These are phyloP conservation scores for Meira miltonrushii DNA, from an alignment of 1,284 basidiomycete species.

Conservation along the genomic window DNA sequence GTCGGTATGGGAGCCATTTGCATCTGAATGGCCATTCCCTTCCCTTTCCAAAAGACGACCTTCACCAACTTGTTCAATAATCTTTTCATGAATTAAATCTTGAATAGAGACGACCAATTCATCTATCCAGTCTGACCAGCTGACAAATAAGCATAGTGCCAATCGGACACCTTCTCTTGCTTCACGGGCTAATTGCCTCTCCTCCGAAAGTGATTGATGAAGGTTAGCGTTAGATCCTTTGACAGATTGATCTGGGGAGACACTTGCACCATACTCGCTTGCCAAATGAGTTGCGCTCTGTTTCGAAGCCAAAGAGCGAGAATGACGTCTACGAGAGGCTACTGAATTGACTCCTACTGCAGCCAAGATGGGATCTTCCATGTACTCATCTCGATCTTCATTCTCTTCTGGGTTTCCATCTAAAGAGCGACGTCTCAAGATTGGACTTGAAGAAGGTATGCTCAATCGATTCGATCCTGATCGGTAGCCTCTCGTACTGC, in stretches of 20 bases:
- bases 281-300: too few relatives aligned
- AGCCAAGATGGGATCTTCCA: constrained; percentile 5
- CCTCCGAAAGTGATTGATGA: not conserved
- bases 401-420: not conserved
- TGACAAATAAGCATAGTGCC: not conserved
- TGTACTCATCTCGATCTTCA: not conserved
- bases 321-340: not conserved
- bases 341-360: not conserved
- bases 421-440: not conserved
- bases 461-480: not conserved
- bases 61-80: not conserved
- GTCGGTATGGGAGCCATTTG: not conserved
- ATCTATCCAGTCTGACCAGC: constrained; percentile 1
- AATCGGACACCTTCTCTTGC: not conserved
- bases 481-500: not conserved
- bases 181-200: not conserved
- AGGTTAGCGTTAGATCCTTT: not conserved
- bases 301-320: not conserved
- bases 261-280: not conserved
- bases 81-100: constrained; percentile 8
- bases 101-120: constrained; percentile 3
- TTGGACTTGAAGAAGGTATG: not conserved
- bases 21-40: not conserved
- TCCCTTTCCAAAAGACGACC: not conserved
- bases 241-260: not conserved